phyloP scores from a whole-genome alignment of 202 grass and related monocot genomes.

The Bolboschoenoplectus hybrid region DNA sequence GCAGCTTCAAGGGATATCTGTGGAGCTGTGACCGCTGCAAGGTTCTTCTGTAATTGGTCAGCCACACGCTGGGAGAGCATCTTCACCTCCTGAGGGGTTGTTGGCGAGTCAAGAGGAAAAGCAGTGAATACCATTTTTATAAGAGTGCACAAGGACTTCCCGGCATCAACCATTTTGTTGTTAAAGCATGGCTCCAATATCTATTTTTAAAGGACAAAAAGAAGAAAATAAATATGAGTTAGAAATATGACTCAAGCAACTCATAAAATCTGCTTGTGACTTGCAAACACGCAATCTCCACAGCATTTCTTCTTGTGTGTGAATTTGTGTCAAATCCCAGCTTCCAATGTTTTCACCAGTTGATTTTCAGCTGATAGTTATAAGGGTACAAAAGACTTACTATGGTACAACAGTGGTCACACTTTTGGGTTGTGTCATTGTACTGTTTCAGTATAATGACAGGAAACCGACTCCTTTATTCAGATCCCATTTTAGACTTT shows the following conservation, averaged over 20 bases:
- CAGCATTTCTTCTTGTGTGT: not conserved
- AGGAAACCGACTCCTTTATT: not conserved
- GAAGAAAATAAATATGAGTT: slow-evolving; percentile 40
- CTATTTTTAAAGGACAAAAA: slow-evolving; percentile 43
- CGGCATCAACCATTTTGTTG: slow-evolving; percentile 95
- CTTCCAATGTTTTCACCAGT: not conserved
- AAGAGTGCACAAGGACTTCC: slow-evolving; percentile 93
- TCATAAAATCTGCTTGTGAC: slow-evolving; percentile 26
- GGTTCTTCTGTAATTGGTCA: slow-evolving; percentile 85
- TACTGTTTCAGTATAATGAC: not conserved
- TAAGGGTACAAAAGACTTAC: not conserved
- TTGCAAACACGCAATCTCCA: slow-evolving; percentile 12
- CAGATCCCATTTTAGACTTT: not conserved
- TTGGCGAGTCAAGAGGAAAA: slow-evolving; percentile 87
- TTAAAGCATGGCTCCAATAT: slow-evolving; percentile 95
- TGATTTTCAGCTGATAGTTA: slow-evolving; percentile 12
- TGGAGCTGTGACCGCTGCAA: slow-evolving; percentile 76
- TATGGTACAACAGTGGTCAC: not conserved
- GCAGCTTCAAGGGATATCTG: slow-evolving; percentile 85
- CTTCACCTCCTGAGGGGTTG: slow-evolving; percentile 89
- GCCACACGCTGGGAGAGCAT: slow-evolving; percentile 74
- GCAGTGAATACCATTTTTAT: slow-evolving; percentile 95
- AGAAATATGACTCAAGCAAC: slow-evolving; percentile 34
- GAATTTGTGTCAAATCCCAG: not conserved
- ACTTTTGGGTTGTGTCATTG: not conserved